A percentile compares a stretch with the other conserved stretches of the same genome.
Evolutionary conservation across 78 protist genomes (phyloP).

Genomic region (Capsaspora owczarzaki): DNA sequence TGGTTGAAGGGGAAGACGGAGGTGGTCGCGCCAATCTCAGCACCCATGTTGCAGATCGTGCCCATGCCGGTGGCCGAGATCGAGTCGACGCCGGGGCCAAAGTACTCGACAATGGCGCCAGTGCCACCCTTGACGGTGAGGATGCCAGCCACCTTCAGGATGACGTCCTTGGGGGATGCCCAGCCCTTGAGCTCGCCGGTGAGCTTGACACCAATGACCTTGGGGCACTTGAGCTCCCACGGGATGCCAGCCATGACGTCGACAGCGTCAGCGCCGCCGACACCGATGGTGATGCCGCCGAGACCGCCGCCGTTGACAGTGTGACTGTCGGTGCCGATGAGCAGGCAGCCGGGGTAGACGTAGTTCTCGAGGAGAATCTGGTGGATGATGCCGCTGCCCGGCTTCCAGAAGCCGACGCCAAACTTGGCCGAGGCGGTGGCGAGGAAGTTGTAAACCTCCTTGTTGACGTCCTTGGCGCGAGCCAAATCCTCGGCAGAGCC

Average conservation of each 20-base stretch:
- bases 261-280: slow-evolving; percentile 96
- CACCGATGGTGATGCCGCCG: slow-evolving; percentile 79
- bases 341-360: slow-evolving; percentile 88
- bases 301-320: slow-evolving; percentile 86
- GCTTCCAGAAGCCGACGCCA: slow-evolving; percentile 87
- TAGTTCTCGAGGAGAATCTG: slow-evolving; percentile 90
- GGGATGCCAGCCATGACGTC: slow-evolving; percentile 87
- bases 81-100: slow-evolving; percentile 78
- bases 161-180: slow-evolving; percentile 87
- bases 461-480: slow-evolving; percentile 56
- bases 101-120: slow-evolving; percentile 84
- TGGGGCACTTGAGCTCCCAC: slow-evolving; percentile 92
- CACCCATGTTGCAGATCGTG: slow-evolving; percentile 96
- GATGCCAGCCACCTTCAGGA: slow-evolving; percentile 79
- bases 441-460: slow-evolving; percentile 87
- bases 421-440: slow-evolving; percentile 46
- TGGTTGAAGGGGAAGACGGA: slow-evolving; percentile 89
- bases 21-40: slow-evolving; percentile 94
- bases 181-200: slow-evolving; percentile 71
- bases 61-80: slow-evolving; percentile 87
- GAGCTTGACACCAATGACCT: slow-evolving; percentile 87
- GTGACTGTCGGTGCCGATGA: slow-evolving; percentile 85
- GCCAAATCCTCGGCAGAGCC: slow-evolving; percentile 67
- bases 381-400: slow-evolving; percentile 92
- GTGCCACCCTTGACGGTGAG: slow-evolving; percentile 88